Conservation (phyloP, 2,329 filamentous ascomycete genomes). For the Fusarium albosuccineum region DNA sequence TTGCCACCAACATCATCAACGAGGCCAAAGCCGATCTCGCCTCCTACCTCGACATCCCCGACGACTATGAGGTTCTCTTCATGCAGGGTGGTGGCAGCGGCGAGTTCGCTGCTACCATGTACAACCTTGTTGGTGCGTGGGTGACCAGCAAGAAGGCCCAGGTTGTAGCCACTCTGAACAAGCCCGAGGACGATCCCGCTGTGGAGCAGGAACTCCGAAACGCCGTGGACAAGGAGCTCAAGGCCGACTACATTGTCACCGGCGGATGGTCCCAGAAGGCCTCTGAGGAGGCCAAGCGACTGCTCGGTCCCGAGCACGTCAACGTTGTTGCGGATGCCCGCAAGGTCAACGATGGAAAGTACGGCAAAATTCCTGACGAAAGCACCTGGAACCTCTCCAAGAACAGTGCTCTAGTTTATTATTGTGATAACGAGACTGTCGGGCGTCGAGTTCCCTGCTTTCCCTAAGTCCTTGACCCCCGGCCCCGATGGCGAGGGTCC, state of each 20-base stretch:
- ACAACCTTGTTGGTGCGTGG: slow-evolving; percentile 89
- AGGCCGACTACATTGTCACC: slow-evolving; percentile 90
- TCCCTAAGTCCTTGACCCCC: slow-evolving; percentile 74
- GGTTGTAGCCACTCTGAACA: slow-evolving; percentile 67
- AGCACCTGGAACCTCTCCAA: slow-evolving; percentile 80
- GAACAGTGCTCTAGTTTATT: slow-evolving; percentile 82
- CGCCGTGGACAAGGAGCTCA: slow-evolving; percentile 77
- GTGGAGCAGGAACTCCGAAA: slow-evolving; percentile 71
- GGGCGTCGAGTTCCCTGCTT: slow-evolving; percentile 90
- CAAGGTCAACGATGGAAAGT: slow-evolving; percentile 80
- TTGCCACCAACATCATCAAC: slow-evolving; percentile 83
- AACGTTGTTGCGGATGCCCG: slow-evolving; percentile 79
- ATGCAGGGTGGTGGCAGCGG: slow-evolving; percentile 89
- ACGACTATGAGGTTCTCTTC: slow-evolving; percentile 89
- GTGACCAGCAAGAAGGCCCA: slow-evolving; percentile 75
- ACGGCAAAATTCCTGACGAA: slow-evolving; percentile 84
- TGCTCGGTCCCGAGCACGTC: slow-evolving; percentile 83
- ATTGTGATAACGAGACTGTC: slow-evolving; percentile 94
- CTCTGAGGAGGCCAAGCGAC: slow-evolving; percentile 81
- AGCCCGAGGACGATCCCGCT: slow-evolving; percentile 62
- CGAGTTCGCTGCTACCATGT: slow-evolving; percentile 85
- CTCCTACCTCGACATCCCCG: slow-evolving; percentile 82
- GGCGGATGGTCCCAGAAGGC: slow-evolving; percentile 92
- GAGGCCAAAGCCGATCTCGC: slow-evolving; percentile 81
- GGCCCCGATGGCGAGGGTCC: slow-evolving; percentile 72